A percentile compares a stretch with the other conserved stretches of the same genome.
Evolutionary conservation across 1,284 basidiomycete genomes (phyloP).

Genomic region (Mycosarcoma mackinlayi): DNA sequence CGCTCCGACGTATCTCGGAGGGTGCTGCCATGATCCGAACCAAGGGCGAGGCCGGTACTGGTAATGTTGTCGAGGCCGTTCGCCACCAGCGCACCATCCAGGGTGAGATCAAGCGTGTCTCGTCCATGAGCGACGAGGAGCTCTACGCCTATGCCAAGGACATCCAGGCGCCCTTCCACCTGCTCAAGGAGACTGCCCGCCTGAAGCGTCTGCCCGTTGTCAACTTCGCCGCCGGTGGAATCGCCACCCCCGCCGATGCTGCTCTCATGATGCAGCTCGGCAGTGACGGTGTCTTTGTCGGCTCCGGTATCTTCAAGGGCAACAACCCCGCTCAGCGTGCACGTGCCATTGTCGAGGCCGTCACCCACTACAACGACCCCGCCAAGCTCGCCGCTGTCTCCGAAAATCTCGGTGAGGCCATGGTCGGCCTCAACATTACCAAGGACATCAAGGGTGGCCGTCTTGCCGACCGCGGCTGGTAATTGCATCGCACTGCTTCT

Average conservation of each 20-base stretch:
- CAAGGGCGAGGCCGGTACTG: constrained; percentile 84
- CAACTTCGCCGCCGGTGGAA: constrained; percentile 80
- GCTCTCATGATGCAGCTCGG: constrained; percentile 99
- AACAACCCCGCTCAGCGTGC: constrained; percentile 93
- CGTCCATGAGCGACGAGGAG: constrained; percentile 88
- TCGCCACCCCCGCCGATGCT: constrained; percentile 97
- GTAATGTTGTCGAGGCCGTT: constrained; percentile 93
- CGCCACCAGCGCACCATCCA: constrained; percentile 86
- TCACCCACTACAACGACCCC: constrained; percentile 81
- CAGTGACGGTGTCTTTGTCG: constrained; percentile 83
- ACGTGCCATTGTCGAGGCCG: constrained; percentile 95
- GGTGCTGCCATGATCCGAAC: constrained; percentile 73
- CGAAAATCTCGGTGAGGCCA: constrained; percentile 87
- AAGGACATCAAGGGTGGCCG: constrained; percentile 66
- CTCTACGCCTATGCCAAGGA: constrained; percentile 94
- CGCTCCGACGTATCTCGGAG: constrained; percentile 93
- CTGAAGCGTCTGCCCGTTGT: constrained; percentile 92
- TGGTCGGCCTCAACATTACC: constrained; percentile 87
- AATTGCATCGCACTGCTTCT: constrained; percentile 3
- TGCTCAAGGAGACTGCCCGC: constrained; percentile 94
- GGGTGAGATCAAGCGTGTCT: constrained; percentile 85
- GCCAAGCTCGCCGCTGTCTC: constrained; percentile 75
- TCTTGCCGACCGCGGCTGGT: constrained; percentile 64
- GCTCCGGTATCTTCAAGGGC: constrained; percentile 71
- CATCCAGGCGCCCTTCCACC: constrained; percentile 88